Evolutionary conservation across 768 basidiomycete genomes (phyloP).

Genomic region (Boletus pseudo-olivaceus): DNA sequence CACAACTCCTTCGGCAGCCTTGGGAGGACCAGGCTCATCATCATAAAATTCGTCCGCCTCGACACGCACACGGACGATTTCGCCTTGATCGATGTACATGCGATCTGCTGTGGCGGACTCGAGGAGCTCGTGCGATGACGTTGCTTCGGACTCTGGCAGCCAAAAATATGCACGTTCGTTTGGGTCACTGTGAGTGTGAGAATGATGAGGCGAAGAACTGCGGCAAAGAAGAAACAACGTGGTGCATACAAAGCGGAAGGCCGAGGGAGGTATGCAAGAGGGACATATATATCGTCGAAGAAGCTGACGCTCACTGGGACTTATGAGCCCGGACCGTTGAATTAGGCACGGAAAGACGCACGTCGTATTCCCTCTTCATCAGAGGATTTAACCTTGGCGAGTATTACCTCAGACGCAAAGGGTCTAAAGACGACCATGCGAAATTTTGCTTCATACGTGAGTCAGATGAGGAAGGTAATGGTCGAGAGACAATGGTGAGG

Average conservation of each 20-base stretch:
- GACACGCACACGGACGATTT: conserved; percentile 72
- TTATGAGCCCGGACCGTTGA: not conserved
- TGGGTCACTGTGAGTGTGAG: conserved; percentile 52
- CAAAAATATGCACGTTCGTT: conserved; percentile 84
- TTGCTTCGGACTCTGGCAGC: conserved; percentile 60
- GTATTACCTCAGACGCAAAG: conserved; percentile 83
- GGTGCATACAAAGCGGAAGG: conserved; percentile 70
- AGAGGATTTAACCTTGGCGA: conserved; percentile 85
- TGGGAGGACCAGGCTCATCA: conserved; percentile 82
- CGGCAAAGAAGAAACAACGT: not conserved
- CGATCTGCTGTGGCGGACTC: conserved; percentile 62
- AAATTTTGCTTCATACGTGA: conserved; percentile 62
- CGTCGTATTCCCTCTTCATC: conserved; percentile 83
- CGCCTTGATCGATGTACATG: conserved; percentile 79
- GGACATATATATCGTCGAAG: conserved; percentile 92
- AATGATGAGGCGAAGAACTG: not conserved
- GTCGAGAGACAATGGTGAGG: not conserved
- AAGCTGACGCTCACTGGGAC: conserved; percentile 78
- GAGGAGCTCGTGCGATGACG: conserved; percentile 56
- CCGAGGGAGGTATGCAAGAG: conserved; percentile 73
- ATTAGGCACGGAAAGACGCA: conserved; percentile 36
- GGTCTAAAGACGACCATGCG: conserved; percentile 89
- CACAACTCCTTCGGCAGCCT: conserved; percentile 65
- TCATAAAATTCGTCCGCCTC: conserved; percentile 83
- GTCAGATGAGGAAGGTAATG: conserved; percentile 2